Conservation (phyloP, 441 rosid genomes). For the Pelargonium citronellum region DNA sequence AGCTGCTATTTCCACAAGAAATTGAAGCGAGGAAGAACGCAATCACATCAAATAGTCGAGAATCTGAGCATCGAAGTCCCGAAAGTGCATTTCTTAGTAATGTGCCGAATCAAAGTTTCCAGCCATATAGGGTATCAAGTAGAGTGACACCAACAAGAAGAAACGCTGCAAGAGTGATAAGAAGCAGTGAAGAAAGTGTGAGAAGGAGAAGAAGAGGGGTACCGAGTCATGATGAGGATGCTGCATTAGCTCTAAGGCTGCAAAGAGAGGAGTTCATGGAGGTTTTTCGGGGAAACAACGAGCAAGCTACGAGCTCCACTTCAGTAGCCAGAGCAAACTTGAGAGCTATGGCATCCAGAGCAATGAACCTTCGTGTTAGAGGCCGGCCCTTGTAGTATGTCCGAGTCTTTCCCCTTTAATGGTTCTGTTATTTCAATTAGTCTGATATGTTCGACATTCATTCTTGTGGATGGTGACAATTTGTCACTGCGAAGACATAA, state of each 20-base stretch:
- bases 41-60: constrained; percentile 19
- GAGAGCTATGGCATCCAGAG: constrained; percentile 92
- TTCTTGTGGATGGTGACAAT: background rate
- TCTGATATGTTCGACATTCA: background rate
- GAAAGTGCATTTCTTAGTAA: constrained; percentile 20
- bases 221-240: constrained; percentile 65
- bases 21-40: constrained; percentile 68
- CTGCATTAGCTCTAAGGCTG: constrained; percentile 72
- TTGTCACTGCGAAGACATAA: background rate
- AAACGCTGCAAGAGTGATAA: background rate
- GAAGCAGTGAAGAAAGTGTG: constrained; percentile 28
- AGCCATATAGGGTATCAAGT: constrained; percentile 16
- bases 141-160: constrained; percentile 11
- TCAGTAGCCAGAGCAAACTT: constrained; percentile 70
- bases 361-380: constrained; percentile 42
- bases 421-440: background rate
- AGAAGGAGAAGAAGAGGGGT: constrained; percentile 32
- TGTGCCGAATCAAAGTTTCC: constrained; percentile 17
- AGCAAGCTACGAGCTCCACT: constrained; percentile 30
- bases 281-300: constrained; percentile 39
- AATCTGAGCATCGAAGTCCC: constrained; percentile 27
- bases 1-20: constrained; percentile 86
- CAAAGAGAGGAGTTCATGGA: constrained; percentile 80
- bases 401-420: constrained; percentile 4
- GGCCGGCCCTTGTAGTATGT: constrained; percentile 22